Evolutionary conservation across 1,139 yeast species (phyloP), one percentile per base, ranked within the genome.

Genomic region (Geotrichum carabidarum): DNA sequence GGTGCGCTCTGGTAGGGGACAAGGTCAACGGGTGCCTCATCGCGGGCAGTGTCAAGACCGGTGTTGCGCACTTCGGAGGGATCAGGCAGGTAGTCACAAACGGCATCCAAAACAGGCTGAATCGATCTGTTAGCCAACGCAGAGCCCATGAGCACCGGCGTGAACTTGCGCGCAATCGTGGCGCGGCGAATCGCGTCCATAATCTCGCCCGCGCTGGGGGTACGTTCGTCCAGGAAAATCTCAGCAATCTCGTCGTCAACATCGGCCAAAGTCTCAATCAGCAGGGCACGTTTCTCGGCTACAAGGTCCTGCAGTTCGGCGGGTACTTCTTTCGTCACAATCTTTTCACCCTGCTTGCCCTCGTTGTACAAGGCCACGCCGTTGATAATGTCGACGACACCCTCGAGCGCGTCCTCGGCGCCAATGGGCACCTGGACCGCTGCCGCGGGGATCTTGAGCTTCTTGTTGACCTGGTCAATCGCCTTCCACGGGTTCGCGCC

Each of bases 81-180:
- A 71, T 91, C 85, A 50, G 99, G 99, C 66, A 93, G 80, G 71
- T 84, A 93, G 70, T 93, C 98, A 62, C 94, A 95, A 58, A 93
- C 96, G 43, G 98, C 93, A 71, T 93, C 97, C 64, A 93, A 79
- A 44, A 93, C 98, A 27, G 93, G 89, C 75, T 93, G 99, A 60
- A 93, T 79, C 72, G 97, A 96, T 63, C 85, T 86, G 74, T 93
- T 93, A 54, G 98, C 99, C 62, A 93, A 78, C 31, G 99, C 99
- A 52, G 98, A 89, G 37, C 99, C 99, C 98, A 93, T 93, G 63
- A 93, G 77, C 14, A 93, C 98, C n/a, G 99, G 99, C 22, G 98
- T 89, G 76, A 93, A 93, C 70, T 82, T 87, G 75, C 98, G 83
- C 41, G 91, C 95, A 73, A 93, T 91, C n/a, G 99, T 93, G 53